phyloP scores from a whole-genome alignment of 2,329 filamentous ascomycete species.

The Botrytis paeoniae region DNA sequence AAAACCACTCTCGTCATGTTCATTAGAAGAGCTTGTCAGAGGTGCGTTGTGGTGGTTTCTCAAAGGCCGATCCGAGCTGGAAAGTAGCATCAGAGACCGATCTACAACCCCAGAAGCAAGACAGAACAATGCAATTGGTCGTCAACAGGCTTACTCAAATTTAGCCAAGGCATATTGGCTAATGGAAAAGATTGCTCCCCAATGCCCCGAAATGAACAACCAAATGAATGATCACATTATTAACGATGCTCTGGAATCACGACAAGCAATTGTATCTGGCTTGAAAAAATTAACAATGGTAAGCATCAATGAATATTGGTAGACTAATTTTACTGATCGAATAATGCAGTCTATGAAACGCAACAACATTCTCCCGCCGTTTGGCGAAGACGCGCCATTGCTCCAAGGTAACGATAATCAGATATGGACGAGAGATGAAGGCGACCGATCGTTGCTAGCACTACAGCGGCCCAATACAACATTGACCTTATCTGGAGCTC shows the following conservation, averaged over 20 bases:
- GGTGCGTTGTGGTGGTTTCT: slow-evolving; percentile 88
- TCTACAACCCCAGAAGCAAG: slow-evolving; percentile 53
- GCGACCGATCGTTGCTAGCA: slow-evolving; percentile 32
- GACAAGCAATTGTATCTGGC: slow-evolving; percentile 58
- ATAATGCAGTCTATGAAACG: slow-evolving; percentile 66
- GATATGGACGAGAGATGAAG: slow-evolving; percentile 72
- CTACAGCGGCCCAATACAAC: slow-evolving; percentile 32
- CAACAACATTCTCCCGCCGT: slow-evolving; percentile 70
- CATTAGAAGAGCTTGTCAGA: slow-evolving; percentile 65
- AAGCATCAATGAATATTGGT: neutral
- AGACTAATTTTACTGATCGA: neutral
- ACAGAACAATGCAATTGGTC: slow-evolving; percentile 52
- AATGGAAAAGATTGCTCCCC: slow-evolving; percentile 48
- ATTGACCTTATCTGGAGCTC: slow-evolving; percentile 56
- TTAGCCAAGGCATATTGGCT: slow-evolving; percentile 86
- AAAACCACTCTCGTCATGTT: slow-evolving; percentile 61
- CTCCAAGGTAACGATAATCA: slow-evolving; percentile 75
- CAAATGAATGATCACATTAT: slow-evolving; percentile 23
- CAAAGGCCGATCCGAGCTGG: slow-evolving; percentile 72
- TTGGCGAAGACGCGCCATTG: slow-evolving; percentile 62
- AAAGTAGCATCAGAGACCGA: slow-evolving; percentile 65
- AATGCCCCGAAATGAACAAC: slow-evolving; percentile 28
- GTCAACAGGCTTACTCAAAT: slow-evolving; percentile 79
- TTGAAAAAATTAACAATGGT: slow-evolving; percentile 67
- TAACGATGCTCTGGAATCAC: slow-evolving; percentile 46